phyloP scores from a whole-genome alignment of 202 grass and related monocot species.

The Cymbopogon flexuosus region DNA sequence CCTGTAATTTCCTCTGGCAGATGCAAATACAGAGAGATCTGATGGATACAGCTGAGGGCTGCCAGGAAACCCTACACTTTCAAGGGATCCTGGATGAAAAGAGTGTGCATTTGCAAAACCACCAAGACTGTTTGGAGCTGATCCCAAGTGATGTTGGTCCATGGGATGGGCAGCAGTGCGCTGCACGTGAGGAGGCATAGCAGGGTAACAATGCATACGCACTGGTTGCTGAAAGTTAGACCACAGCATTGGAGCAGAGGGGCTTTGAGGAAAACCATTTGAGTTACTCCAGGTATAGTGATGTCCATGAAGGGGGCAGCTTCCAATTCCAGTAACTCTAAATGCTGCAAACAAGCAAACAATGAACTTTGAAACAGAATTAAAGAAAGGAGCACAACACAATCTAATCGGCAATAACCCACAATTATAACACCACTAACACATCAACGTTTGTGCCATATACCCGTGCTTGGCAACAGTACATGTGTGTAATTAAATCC shows the following conservation, averaged over 20 bases:
- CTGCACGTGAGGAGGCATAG: conserved; percentile 38
- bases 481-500: no score
- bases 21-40: conserved; percentile 36
- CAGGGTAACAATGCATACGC: conserved; percentile 44
- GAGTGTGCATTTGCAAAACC: conserved; percentile 17
- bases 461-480: background rate
- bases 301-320: conserved; percentile 39
- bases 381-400: background rate
- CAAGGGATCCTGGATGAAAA: conserved; percentile 48
- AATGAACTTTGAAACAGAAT: background rate
- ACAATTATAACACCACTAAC: background rate
- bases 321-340: conserved; percentile 46
- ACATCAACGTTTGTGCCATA: background rate
- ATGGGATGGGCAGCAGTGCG: conserved; percentile 39
- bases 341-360: conserved; percentile 33
- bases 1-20: conserved; percentile 39
- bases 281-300: conserved; percentile 46
- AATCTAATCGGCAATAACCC: background rate
- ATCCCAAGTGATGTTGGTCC: conserved; percentile 54
- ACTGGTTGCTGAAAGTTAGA: conserved; percentile 44
- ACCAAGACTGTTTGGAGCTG: conserved; percentile 41
- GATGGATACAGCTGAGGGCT: conserved; percentile 41
- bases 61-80: conserved; percentile 40
- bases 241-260: conserved; percentile 45
- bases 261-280: conserved; percentile 48